Base-by-base conservation (phyloP, 371 early-diverging fungal species). In the Mortierella sp. region DNA sequence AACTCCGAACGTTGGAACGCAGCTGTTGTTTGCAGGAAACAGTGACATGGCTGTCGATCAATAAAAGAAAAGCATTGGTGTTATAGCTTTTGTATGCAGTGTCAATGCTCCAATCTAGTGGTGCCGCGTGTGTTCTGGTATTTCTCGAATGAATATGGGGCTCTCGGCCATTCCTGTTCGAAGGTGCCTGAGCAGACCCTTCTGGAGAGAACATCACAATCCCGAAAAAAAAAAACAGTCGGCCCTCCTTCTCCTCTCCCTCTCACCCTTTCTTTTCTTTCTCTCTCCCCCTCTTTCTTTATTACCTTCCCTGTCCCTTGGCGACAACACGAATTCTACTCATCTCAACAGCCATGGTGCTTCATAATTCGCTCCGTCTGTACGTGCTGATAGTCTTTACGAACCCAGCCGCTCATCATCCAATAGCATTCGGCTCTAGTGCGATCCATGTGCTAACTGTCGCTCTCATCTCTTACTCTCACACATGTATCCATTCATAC, bases 361-460 rank as follows among this genome's bases (percentile, higher is more conserved):
- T 79, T 60, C 73, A 79, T 57, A 70, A 73, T 53, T 73, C 80
- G 1, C 64, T 79, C 9, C 73, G 80, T 7, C 70, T 79, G 80
- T 79, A 79, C 48, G 72, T 45, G 28, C 21, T 23, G n/a, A 14
- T 6, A 16, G 37, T 11, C 50, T 25, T 16, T 56, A n/a, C 16
- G n/a, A n/a, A 1, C 1, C 25, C n/a, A 7, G 30, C 62, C 9
- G 2, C 53, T 57, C 57, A 57, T 37, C 28, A 26, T 21, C 43
- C 2, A 28, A n/a, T 28, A 21, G 26, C 14, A 19, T 12, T 9
- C 19, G 30, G n/a, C 14, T 30, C 50, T 4, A 19, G 18, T 28
- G 29, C 1, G 23, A 26, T 18, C 30, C 15, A 57, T 30, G 18
- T n/a, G 1, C 37, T 37, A 37, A 37, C 57, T 28, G 26, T 7